phyloP scores from a whole-genome alignment of 306 rosid species.

The Canavalia ensiformis region DNA sequence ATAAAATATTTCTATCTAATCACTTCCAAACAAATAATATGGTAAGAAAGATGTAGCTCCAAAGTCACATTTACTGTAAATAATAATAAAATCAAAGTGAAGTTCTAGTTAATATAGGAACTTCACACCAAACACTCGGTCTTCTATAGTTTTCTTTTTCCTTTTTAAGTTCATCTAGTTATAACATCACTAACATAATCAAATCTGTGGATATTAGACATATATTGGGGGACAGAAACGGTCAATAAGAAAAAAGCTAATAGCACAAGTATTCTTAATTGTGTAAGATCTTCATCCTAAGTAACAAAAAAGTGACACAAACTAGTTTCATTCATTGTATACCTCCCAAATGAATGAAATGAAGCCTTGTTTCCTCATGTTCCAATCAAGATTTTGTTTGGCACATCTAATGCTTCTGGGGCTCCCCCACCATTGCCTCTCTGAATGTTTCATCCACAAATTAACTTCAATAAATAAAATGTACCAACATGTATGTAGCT shows the following conservation, averaged over 20 bases:
- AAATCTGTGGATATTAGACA: background rate
- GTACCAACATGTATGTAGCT: background rate
- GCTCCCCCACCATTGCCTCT: slow-evolving; percentile 50
- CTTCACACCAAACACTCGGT: background rate
- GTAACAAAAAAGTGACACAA: slow-evolving; percentile 17
- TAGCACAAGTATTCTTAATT: background rate
- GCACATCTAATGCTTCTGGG: slow-evolving; percentile 46
- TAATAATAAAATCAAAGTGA: background rate
- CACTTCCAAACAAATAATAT: background rate
- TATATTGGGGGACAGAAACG: background rate
- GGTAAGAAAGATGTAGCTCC: background rate
- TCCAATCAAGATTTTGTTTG: slow-evolving; percentile 33
- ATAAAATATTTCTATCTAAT: background rate
- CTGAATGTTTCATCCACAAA: slow-evolving; percentile 27
- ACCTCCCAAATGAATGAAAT: slow-evolving; percentile 1
- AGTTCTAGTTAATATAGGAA: background rate
- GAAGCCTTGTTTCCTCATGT: background rate
- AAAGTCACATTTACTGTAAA: background rate
- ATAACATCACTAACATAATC: background rate
- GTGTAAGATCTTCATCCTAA: slow-evolving; percentile 12
- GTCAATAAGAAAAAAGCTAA: background rate
- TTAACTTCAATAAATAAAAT: slow-evolving; percentile 6
- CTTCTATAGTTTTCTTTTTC: background rate
- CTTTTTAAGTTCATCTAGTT: background rate
- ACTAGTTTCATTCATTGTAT: slow-evolving; percentile 2